Conservation (phyloP, 441 rosid species). For the Pelargonium myrrhifolium region DNA sequence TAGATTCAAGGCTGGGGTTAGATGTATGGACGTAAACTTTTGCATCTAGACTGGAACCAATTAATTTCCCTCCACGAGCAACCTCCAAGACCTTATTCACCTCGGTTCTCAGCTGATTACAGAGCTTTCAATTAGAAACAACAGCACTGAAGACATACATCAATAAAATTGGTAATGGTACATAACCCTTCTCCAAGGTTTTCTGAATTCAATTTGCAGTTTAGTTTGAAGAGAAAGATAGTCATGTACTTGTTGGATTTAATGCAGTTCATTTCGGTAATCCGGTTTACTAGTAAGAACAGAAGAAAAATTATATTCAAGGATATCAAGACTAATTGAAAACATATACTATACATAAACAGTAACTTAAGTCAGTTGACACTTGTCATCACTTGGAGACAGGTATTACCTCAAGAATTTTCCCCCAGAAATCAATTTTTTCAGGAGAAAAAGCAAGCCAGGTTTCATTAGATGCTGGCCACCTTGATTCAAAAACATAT, state of each 20-base stretch:
- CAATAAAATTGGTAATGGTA: neutral
- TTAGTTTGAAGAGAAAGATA: no score
- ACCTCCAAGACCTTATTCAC: constrained; percentile 85
- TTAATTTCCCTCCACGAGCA: constrained; percentile 73
- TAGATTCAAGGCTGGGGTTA: constrained; percentile 50
- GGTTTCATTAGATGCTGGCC: constrained; percentile 64
- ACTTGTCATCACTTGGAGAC: neutral
- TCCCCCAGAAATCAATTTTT: constrained; percentile 72
- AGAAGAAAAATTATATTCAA: no score
- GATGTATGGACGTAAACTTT: constrained; percentile 60
- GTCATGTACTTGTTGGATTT: no score
- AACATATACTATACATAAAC: neutral
- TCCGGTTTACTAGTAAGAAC: no score
- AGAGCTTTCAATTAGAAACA: constrained; percentile 13
- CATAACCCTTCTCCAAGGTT: no score
- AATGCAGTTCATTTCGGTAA: no score
- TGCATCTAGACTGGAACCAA: constrained; percentile 93
- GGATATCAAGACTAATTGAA: no score
- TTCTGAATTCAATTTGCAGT: no score
- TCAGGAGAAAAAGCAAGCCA: constrained; percentile 61
- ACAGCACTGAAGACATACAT: neutral
- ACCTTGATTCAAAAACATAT: constrained; percentile 79
- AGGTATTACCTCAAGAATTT: constrained; percentile 65
- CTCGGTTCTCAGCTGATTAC: constrained; percentile 78
- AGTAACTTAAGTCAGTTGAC: neutral